Evolutionary conservation across 768 basidiomycete species (phyloP), one percentile per base, ranked within the genome.

Genomic region (Tricholoma bakamatsutake): DNA sequence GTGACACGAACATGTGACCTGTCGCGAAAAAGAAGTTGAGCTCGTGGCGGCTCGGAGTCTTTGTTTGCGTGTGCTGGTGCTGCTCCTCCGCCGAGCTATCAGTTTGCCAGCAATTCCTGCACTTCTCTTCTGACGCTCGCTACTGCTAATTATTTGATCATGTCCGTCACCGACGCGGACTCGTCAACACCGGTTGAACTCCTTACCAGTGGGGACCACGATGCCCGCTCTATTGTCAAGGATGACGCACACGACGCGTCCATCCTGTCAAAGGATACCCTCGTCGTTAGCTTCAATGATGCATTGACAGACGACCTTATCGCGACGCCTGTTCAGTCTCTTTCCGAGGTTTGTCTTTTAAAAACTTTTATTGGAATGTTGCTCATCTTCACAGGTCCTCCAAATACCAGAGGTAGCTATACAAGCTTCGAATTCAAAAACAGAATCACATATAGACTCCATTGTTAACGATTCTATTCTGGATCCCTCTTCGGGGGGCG

Each of bases 121-220:
- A n/a, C n/a, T 24, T 24, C 21, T 24, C 21, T 24, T 37, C 39
- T 39, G 54, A 50, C 62, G 47, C 56, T 64, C 60, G 53, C 57
- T 62, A 55, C 17, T 37, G 17, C 43, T 58, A 61, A 49, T 57
- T 60, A 62, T 57, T 54, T 52, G 49, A 62, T 57, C 47, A 63
- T 65, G 62, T 57, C 64, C 54, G 55, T 59, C 58, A 56, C 45
- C 8, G 55, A 59, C 51, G 50, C 57, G 52, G 60, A 62, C 50
- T 5, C 33, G 13, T 39, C 8, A 28, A 42, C 54, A 50, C 46
- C 54, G 18, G 18, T 53, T 42, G 49, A 63, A 48, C 45, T 54
- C 24, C 43, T 53, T n/a, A 57, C 57, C 9, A 59, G 58, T 42
- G 57, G 55, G 8, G 54, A 58, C 56, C 33, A 47, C 34, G 43